These are phyloP conservation scores for Phylloboletellus chloephorus DNA, from an alignment of 1,284 basidiomycete genomes.

Conservation along the genomic window DNA sequence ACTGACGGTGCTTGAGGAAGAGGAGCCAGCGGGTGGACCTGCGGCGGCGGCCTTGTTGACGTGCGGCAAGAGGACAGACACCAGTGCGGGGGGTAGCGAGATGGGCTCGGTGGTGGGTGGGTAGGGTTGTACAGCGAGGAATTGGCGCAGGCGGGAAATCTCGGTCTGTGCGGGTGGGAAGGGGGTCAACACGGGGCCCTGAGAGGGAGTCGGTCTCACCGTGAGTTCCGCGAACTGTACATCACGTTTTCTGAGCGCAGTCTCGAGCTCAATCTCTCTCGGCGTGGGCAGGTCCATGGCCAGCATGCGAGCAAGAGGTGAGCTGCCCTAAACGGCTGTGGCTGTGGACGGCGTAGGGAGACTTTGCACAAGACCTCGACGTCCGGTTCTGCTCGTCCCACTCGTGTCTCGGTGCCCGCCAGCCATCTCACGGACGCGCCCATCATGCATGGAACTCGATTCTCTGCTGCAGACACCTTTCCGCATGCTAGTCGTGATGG, in stretches of 20 bases:
- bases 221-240: slow-evolving; percentile 62
- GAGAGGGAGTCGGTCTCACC: slow-evolving; percentile 39
- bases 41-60: slow-evolving; percentile 41
- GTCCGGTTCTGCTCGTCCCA: no score
- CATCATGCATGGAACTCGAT: no score
- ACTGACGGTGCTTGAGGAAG: slow-evolving; percentile 53
- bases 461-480: no score
- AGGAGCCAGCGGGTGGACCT: slow-evolving; percentile 29
- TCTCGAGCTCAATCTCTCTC: slow-evolving; percentile 74
- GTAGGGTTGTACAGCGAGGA: slow-evolving; percentile 48
- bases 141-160: slow-evolving; percentile 57
- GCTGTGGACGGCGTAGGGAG: no score
- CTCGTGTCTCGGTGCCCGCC: no score
- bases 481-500: no score
- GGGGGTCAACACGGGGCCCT: slow-evolving; percentile 17
- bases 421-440: no score
- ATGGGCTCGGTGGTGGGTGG: slow-evolving; percentile 55
- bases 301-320: no score
- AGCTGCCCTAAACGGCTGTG: slow-evolving; percentile 30
- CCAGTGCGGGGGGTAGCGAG: slow-evolving; percentile 60
- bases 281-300: slow-evolving; percentile 64
- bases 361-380: no score
- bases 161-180: slow-evolving; percentile 50
- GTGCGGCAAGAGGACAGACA: slow-evolving; percentile 62
- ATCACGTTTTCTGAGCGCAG: slow-evolving; percentile 64